Conservation (phyloP, 169 alveolate species). For the Fabrea salina region DNA sequence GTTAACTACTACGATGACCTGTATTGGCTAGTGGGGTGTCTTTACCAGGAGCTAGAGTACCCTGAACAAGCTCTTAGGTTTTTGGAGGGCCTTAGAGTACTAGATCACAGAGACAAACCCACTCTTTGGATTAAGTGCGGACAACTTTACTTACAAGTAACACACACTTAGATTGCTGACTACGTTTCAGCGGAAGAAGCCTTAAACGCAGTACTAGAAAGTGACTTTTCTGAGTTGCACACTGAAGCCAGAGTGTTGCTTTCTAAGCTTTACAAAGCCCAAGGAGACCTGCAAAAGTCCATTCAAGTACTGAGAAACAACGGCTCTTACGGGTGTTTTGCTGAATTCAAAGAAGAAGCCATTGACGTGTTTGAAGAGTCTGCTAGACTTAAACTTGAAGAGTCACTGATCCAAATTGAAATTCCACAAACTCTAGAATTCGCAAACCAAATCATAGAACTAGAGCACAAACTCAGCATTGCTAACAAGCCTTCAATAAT, state of each 20-base stretch:
- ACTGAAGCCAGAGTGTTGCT: slow-evolving; percentile 12
- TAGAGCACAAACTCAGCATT: not conserved
- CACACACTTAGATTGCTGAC: not conserved
- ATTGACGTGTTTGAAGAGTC: not conserved
- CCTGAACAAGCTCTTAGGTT: not conserved
- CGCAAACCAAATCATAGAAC: not conserved
- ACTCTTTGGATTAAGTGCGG: slow-evolving; percentile 6
- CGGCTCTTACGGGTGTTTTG: not conserved
- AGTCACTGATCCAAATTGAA: not conserved
- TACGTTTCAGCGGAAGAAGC: slow-evolving; percentile 17
- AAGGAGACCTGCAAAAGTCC: slow-evolving; percentile 7
- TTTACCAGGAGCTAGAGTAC: not conserved
- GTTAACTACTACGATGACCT: not conserved
- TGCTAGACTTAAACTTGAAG: slow-evolving; percentile 18
- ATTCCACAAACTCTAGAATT: not conserved
- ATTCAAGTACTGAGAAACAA: not conserved
- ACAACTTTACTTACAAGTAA: slow-evolving; percentile 1
- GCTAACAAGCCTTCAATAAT: not conserved
- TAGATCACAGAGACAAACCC: not conserved
- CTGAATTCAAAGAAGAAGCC: not conserved
- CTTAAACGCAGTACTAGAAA: not conserved
- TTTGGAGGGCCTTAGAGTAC: not conserved
- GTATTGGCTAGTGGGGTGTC: not conserved
- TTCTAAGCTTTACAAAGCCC: not conserved
- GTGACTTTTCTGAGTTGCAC: not conserved